These are phyloP conservation scores for Diaporthe ilicicola DNA, from an alignment of 2,329 filamentous ascomycete genomes.

Conservation along the genomic window DNA sequence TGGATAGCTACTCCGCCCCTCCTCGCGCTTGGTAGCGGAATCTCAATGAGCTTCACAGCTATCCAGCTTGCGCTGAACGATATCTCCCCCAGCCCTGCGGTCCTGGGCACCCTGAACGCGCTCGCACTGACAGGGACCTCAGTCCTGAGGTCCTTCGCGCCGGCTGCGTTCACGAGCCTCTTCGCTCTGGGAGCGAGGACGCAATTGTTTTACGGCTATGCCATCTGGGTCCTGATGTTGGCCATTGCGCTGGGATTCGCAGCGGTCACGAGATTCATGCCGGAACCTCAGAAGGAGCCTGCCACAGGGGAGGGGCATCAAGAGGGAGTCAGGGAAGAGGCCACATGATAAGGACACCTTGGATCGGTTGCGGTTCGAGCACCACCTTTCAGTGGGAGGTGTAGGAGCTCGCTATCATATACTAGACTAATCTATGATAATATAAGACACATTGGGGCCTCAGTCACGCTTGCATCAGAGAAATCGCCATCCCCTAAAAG, in stretches of 20 bases:
- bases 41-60: slow-evolving; percentile 75
- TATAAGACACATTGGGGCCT: neutral
- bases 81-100: slow-evolving; percentile 69
- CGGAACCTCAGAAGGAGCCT: slow-evolving; percentile 42
- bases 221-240: slow-evolving; percentile 69
- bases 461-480: neutral
- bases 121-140: slow-evolving; percentile 69
- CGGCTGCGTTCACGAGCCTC: slow-evolving; percentile 71
- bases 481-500: neutral
- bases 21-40: slow-evolving; percentile 66
- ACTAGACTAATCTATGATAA: neutral
- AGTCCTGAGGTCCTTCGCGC: slow-evolving; percentile 70
- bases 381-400: neutral
- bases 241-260: slow-evolving; percentile 46
- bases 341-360: neutral
- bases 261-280: slow-evolving; percentile 44
- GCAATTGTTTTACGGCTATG: slow-evolving; percentile 69
- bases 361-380: neutral
- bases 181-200: slow-evolving; percentile 73
- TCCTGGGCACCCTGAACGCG: slow-evolving; percentile 77
- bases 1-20: slow-evolving; percentile 60
- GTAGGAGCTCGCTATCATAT: neutral
- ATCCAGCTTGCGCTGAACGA: slow-evolving; percentile 81
- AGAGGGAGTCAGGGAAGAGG: neutral
- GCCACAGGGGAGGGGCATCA: neutral